Evolutionary conservation across 768 basidiomycete genomes (phyloP).

Genomic region (Antrodiella citrinella): DNA sequence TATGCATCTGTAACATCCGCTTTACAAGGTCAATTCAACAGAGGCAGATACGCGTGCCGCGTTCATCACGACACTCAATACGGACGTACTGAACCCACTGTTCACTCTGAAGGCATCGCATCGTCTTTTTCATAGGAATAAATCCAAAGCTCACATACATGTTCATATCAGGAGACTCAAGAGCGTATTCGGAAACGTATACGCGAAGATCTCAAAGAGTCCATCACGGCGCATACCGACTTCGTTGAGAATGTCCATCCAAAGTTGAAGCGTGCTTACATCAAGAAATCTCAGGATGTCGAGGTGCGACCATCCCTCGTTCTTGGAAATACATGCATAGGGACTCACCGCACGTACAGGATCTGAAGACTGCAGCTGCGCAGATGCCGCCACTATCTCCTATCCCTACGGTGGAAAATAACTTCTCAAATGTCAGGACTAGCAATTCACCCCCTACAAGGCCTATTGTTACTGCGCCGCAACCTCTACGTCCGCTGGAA

Average conservation of each 20-base stretch:
- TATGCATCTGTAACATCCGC: too few species aligned
- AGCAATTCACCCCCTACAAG: conserved; percentile 36
- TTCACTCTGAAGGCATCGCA: conserved; percentile 62
- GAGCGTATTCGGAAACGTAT: conserved; percentile 87
- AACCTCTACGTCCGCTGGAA: conserved; percentile 68
- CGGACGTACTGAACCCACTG: conserved; percentile 69
- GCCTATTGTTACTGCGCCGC: conserved; percentile 59
- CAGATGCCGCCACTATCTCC: conserved; percentile 26
- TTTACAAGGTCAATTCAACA: conserved; percentile 20
- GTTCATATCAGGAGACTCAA: conserved; percentile 63
- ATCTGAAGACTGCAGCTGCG: conserved; percentile 54
- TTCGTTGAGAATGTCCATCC: conserved; percentile 76
- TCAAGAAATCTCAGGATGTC: conserved; percentile 80
- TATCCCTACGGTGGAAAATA: conserved; percentile 20
- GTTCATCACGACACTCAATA: conserved; percentile 59
- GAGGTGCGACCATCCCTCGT: conserved; percentile 44
- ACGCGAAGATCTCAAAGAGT: conserved; percentile 84
- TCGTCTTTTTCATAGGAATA: background rate
- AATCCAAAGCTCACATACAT: conserved; percentile 1
- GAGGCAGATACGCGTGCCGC: conserved; percentile 81
- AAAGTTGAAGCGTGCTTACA: conserved; percentile 69
- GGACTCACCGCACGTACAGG: conserved; percentile 33
- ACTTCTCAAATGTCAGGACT: conserved; percentile 31
- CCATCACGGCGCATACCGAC: conserved; percentile 68
- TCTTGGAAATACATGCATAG: background rate